Base-by-base conservation (phyloP, 208 protist species). In the Leishmania amazonensis region DNA sequence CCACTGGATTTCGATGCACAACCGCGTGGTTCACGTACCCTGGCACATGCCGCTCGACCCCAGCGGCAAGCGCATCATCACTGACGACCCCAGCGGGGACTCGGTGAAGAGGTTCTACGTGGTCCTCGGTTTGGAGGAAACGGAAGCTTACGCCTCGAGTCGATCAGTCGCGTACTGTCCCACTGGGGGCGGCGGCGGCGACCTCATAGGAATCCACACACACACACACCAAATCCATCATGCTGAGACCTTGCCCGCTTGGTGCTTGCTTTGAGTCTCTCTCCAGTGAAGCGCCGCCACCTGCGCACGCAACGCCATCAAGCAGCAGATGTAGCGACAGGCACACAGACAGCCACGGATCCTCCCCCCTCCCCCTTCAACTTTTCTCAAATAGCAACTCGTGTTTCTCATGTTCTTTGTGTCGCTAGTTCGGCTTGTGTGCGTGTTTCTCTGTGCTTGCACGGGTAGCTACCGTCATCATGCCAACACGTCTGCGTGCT, bases 11-110 rank as follows among this genome's bases (percentile, higher is more conserved):
- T 82, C 91, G 70, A 84, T 91, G 5, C 85, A 72, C 40, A 57
- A 85, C 73, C 79, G 88, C 58, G 93, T 96, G 81, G 85, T 93
- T 70, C 77, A 95, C 65, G 71, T 93, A 31, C 88, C 89, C 21
- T 47, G 75, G 75, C 95, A 93, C 78, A 73, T 93, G 40, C 83
- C 81, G 1, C 84, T 94, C 51, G 88, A 93, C 88, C 90, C 92
- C 17, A 90, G 93, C 64, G 91, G 90, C 51, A 87, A 87, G 78
- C 80, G 91, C 71, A 80, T 85, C 40, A 88, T 97, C 54, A 24
- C 89, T 45, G 83, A 89, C 54, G 90, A 93, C 79, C 89, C 89
- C 42, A 91, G 91, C 74, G 91, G 86, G 75, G 89, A 96, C 81
- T 77, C 88, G 57, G 92, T 90, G 35, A 90, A 91, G 80, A 83